A percentile compares a stretch with the other conserved stretches of the same genome.
These are phyloP conservation scores for Arachnomyces sp. DNA, from an alignment of 2,329 filamentous ascomycete genomes.

Conservation along the genomic window DNA sequence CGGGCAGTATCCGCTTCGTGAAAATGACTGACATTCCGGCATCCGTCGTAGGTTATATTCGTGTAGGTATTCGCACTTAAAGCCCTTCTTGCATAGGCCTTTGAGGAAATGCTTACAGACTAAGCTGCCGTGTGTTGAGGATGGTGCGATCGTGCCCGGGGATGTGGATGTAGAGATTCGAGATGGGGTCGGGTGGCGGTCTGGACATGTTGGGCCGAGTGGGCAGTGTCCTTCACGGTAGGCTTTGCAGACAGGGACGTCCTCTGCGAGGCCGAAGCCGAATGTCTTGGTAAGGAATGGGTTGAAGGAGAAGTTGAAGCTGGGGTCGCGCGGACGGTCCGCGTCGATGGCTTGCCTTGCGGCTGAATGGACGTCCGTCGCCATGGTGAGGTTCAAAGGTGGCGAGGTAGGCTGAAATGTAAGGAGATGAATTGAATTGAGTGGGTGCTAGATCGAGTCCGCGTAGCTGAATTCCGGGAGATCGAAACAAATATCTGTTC, in stretches of 20 bases:
- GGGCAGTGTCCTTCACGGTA: conserved; percentile 83
- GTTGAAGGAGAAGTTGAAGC: conserved; percentile 66
- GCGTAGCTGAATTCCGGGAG: too few species aligned
- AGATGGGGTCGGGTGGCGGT: conserved; percentile 61
- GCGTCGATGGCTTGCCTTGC: conserved; percentile 30
- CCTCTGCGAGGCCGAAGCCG: conserved; percentile 72
- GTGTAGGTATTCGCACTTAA: conserved; percentile 94
- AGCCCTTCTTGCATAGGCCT: conserved; percentile 94
- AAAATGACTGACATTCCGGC: conserved; percentile 97
- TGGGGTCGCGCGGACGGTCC: conserved; percentile 28
- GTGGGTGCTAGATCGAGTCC: too few species aligned
- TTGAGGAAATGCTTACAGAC: conserved; percentile 99
- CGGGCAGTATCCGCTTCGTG: conserved; percentile 86
- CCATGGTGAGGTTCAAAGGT: conserved; percentile 17
- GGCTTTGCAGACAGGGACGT: conserved; percentile 75
- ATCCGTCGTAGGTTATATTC: conserved; percentile 98
- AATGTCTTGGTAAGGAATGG: conserved; percentile 78
- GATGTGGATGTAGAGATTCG: conserved; percentile 37
- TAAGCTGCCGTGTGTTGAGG: conserved; percentile 47
- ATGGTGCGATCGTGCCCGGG: conserved; percentile 31
- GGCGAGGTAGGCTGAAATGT: not conserved
- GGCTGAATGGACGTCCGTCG: conserved; percentile 25
- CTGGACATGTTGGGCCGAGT: conserved; percentile 72
- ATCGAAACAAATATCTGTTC: too few species aligned
- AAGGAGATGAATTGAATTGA: not conserved